phyloP scores from a whole-genome alignment of 352 stramenopile genomes.

The Hyaloperonospora brassicae region DNA sequence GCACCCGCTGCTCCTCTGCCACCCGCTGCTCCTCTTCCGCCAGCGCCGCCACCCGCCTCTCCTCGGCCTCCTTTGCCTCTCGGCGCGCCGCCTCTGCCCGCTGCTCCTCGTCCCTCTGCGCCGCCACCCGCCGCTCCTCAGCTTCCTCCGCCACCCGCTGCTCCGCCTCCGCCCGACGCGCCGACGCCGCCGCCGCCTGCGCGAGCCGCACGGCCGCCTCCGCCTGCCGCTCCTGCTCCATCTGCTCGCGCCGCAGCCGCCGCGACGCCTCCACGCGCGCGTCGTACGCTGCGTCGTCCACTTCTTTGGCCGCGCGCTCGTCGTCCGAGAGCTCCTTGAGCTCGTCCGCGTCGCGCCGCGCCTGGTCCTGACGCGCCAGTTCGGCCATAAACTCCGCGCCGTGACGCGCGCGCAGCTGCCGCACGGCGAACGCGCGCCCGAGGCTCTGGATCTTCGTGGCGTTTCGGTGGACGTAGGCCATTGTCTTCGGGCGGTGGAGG shows the following conservation, averaged over 20 bases:
- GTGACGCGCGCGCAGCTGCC: conserved; percentile 61
- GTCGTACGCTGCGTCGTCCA: conserved; percentile 61
- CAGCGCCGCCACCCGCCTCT: too few species aligned
- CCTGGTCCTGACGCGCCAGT: conserved; percentile 56
- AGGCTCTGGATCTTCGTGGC: conserved; percentile 81
- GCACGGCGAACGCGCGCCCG: conserved; percentile 68
- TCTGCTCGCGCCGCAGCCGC: conserved; percentile 67
- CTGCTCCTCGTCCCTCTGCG: too few species aligned
- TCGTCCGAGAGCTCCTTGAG: conserved; percentile 57
- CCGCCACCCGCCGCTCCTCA: too few species aligned
- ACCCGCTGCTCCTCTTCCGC: too few species aligned
- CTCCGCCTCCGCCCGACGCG: conserved; percentile 35
- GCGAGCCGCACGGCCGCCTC: conserved; percentile 51
- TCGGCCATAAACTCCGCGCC: conserved; percentile 77
- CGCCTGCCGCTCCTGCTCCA: conserved; percentile 48
- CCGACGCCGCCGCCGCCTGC: conserved; percentile 36
- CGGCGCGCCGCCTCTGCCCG: too few species aligned
- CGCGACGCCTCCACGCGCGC: conserved; percentile 71
- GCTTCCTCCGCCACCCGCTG: conserved; percentile 22
- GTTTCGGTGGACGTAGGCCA: conserved; percentile 86
- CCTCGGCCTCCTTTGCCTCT: too few species aligned
- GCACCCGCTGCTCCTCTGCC: too few species aligned
- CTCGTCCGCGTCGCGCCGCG: conserved; percentile 50
- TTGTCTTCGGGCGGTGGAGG: conserved; percentile 81
- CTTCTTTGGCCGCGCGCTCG: conserved; percentile 42